These are phyloP conservation scores for Takashimella tepidaria DNA, from an alignment of 1,284 basidiomycete genomes.

Conservation along the genomic window DNA sequence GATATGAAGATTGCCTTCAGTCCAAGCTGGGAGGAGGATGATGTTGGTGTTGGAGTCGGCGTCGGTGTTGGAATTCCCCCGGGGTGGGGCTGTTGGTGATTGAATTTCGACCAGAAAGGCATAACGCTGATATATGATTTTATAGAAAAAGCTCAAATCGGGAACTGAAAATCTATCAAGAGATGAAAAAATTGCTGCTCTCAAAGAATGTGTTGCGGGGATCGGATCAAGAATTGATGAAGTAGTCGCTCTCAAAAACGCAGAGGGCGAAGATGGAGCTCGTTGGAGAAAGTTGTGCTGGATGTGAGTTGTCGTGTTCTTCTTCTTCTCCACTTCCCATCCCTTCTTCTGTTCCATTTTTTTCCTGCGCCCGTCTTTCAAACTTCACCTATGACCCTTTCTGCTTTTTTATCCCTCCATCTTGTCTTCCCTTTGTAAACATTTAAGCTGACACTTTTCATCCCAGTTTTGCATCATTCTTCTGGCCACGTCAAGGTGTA, in stretches of 20 bases:
- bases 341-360: too few species aligned
- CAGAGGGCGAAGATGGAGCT: conserved; percentile 69
- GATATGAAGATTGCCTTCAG: too few species aligned
- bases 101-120: neutral
- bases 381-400: too few species aligned
- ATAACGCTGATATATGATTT: neutral
- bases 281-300: conserved; percentile 91
- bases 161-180: conserved; percentile 87
- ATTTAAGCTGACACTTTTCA: neutral
- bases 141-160: conserved; percentile 84
- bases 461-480: conserved; percentile 78
- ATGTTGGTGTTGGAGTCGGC: too few species aligned
- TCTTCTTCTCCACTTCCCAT: too few species aligned
- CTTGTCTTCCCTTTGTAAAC: neutral
- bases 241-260: conserved; percentile 70
- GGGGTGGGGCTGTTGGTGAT: too few species aligned
- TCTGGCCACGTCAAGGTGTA: conserved; percentile 91
- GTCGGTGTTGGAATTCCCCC: too few species aligned
- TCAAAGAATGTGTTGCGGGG: conserved; percentile 91
- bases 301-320: conserved; percentile 63
- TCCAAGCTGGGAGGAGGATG: too few species aligned
- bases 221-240: conserved; percentile 89
- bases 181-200: conserved; percentile 88
- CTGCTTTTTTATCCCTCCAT: too few species aligned
- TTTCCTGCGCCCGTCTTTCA: too few species aligned